Conservation (phyloP, 495 filamentous ascomycete genomes). For the Cairneyella variabilis region DNA sequence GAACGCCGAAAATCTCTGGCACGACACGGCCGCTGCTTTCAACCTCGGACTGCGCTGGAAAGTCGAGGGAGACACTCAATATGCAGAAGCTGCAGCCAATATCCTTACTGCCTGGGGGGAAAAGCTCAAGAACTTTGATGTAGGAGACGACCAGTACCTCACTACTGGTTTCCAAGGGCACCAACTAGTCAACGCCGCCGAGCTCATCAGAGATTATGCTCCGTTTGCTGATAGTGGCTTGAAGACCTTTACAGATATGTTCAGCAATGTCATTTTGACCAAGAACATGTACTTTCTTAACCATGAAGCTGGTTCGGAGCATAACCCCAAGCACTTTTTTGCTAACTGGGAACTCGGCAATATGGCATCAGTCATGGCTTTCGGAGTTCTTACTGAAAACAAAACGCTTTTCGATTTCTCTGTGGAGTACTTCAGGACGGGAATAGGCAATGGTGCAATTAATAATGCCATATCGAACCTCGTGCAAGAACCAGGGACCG, state of each 20-base stretch:
- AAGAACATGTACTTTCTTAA: slow-evolving; percentile 32
- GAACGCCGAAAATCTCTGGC: slow-evolving; percentile 36
- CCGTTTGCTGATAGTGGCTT: slow-evolving; percentile 12
- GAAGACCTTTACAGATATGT: slow-evolving; percentile 26
- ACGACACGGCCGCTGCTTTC: slow-evolving; percentile 38
- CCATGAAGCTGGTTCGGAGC: slow-evolving; percentile 28
- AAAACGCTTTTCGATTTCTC: slow-evolving; percentile 32
- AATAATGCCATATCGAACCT: slow-evolving; percentile 29
- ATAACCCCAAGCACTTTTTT: slow-evolving; percentile 36
- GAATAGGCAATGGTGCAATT: slow-evolving; percentile 36
- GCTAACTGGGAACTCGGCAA: slow-evolving; percentile 46
- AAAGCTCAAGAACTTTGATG: slow-evolving; percentile 32
- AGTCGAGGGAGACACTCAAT: slow-evolving; percentile 31
- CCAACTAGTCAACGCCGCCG: slow-evolving; percentile 41
- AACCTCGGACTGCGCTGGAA: slow-evolving; percentile 38
- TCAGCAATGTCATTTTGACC: slow-evolving; percentile 33
- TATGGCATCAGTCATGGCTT: slow-evolving; percentile 34
- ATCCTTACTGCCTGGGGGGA: slow-evolving; percentile 38
- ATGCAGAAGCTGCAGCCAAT: slow-evolving; percentile 31
- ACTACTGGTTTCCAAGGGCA: slow-evolving; percentile 42
- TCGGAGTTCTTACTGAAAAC: slow-evolving; percentile 40
- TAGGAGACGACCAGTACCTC: slow-evolving; percentile 36
- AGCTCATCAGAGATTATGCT: slow-evolving; percentile 37
- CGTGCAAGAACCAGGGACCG: slow-evolving; percentile 5
- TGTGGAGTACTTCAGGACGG: slow-evolving; percentile 34